phyloP scores from a whole-genome alignment of 768 basidiomycete species.

The Podaxis rugospora region DNA sequence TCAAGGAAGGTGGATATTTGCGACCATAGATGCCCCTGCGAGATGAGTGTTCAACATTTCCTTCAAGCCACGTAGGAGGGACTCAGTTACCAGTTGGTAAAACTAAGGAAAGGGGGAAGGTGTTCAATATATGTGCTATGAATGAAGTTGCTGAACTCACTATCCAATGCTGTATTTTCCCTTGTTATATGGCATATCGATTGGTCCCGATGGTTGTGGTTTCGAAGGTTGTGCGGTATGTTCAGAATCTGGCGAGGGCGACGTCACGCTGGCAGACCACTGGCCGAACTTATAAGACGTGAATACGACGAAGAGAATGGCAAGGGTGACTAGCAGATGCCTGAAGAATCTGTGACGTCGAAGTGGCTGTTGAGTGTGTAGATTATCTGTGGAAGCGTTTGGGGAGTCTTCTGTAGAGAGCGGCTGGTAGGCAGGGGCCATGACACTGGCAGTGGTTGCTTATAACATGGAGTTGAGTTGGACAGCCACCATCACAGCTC shows the following conservation, averaged over 20 bases:
- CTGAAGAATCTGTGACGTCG: slow-evolving; percentile 15
- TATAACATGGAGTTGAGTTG: slow-evolving; percentile 16
- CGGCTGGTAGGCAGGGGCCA: slow-evolving; percentile 21
- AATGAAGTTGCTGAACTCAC: slow-evolving; percentile 37
- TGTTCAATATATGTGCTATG: slow-evolving; percentile 9
- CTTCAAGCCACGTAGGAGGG: not conserved
- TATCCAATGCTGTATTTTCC: slow-evolving; percentile 81
- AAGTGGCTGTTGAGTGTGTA: slow-evolving; percentile 6
- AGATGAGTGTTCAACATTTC: not conserved
- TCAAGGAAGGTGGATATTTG: slow-evolving; percentile 82
- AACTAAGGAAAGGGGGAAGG: slow-evolving; percentile 34
- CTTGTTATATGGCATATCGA: slow-evolving; percentile 29
- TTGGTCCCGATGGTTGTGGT: not conserved
- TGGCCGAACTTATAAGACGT: slow-evolving; percentile 40
- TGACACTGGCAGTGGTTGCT: slow-evolving; percentile 12
- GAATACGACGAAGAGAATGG: slow-evolving; percentile 33
- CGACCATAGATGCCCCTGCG: slow-evolving; percentile 91
- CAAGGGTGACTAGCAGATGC: slow-evolving; percentile 27
- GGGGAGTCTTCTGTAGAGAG: slow-evolving; percentile 16
- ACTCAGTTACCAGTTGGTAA: slow-evolving; percentile 66
- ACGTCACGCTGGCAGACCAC: slow-evolving; percentile 24
- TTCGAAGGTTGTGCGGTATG: not conserved
- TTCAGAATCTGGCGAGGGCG: slow-evolving; percentile 1
- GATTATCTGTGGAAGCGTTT: slow-evolving; percentile 20
- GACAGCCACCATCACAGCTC: slow-evolving; percentile 12